These are phyloP conservation scores for Larix sibirica DNA, from an alignment of 83 land plant species.

Conservation along the genomic window DNA sequence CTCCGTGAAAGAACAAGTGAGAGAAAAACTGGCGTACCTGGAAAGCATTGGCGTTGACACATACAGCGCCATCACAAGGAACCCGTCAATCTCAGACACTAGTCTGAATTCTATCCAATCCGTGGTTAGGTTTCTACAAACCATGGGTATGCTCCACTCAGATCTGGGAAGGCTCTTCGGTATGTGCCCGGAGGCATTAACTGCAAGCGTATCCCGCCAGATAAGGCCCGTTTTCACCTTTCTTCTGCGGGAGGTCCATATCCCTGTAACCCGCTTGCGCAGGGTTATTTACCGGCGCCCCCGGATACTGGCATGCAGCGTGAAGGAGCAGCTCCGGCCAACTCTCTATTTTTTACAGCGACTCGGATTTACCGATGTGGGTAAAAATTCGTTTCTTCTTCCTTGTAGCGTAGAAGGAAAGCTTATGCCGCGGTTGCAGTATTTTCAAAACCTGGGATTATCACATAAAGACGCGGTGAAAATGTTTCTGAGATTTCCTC, in stretches of 20 bases:
- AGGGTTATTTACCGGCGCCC: slow-evolving; percentile 41
- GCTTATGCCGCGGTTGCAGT: slow-evolving; percentile 26
- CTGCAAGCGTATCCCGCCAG: slow-evolving; percentile 7
- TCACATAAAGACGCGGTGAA: slow-evolving; percentile 27
- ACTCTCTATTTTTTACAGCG: slow-evolving; percentile 32
- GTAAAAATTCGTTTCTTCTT: slow-evolving; percentile 29
- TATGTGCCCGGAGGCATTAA: slow-evolving; percentile 22
- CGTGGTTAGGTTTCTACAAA: slow-evolving; percentile 21
- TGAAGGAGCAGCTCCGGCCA: slow-evolving; percentile 37
- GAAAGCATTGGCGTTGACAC: slow-evolving; percentile 37
- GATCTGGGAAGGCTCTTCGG: slow-evolving; percentile 26
- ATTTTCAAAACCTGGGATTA: slow-evolving; percentile 31
- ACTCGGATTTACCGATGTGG: slow-evolving; percentile 31
- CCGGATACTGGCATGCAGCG: slow-evolving; percentile 18
- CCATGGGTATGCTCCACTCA: slow-evolving; percentile 13
- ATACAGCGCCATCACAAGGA: slow-evolving; percentile 2
- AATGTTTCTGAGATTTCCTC: slow-evolving; percentile 35
- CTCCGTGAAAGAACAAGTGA: background rate
- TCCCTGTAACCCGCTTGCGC: slow-evolving; percentile 12
- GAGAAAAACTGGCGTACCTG: slow-evolving; percentile 26
- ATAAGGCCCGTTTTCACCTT: slow-evolving; percentile 22
- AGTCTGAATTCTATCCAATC: slow-evolving; percentile 12
- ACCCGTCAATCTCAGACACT: slow-evolving; percentile 19
- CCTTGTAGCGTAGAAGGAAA: slow-evolving; percentile 31
- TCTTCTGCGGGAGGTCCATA: slow-evolving; percentile 26